Base-by-base conservation (phyloP, 345 rosid genomes). In the Salix brachista region DNA sequence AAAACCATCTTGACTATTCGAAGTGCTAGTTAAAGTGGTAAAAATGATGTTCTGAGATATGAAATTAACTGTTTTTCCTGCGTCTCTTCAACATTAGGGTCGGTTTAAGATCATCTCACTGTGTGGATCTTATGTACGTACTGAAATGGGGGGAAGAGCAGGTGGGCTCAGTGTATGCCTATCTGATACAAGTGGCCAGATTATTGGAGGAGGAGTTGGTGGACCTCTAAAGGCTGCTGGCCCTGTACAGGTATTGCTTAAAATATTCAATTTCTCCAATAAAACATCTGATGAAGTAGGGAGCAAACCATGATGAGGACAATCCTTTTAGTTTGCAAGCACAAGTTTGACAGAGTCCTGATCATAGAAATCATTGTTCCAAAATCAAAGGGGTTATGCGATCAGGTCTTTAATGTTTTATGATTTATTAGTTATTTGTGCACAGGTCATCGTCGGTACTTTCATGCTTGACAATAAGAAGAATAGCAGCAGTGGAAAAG, bases 191-290 rank as follows among this genome's bases (percentile, higher is more conserved):
- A 88, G 88, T 83, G 97, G 97, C 73, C 93, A 93, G 76, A 86
- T 91, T 64, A 80, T 95, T 61, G 99, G 99, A n/a, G 99, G 99
- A 79, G 97, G 92, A 72, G 90, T 95, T 81, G 91, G 92, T 21
- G 98, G 97, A 69, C 88, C 88, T 50, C 86, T 95, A 70, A 89
- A 83, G 56, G 99, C 99, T 75, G 91, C 91, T 8, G 94, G 99
- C 52, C 96, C 97, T 36, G 99, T 95, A 52, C 96, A 95, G 97
- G 99, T 95, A 78, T 64, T 30, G 36, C 21, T 61, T 68, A 26
- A 56, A n/a, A 30, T 48, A 48, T 25, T 34, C 26, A 48, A 6
- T 44, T 54, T 18, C 71, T 80, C 25, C n/a, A 16, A 75, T 54
- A 18, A 70, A 56, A 58, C 60, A 34, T 14, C 58, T 30, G 44